Base-by-base conservation (phyloP, 1,284 basidiomycete genomes). In the Tilletia indica region DNA sequence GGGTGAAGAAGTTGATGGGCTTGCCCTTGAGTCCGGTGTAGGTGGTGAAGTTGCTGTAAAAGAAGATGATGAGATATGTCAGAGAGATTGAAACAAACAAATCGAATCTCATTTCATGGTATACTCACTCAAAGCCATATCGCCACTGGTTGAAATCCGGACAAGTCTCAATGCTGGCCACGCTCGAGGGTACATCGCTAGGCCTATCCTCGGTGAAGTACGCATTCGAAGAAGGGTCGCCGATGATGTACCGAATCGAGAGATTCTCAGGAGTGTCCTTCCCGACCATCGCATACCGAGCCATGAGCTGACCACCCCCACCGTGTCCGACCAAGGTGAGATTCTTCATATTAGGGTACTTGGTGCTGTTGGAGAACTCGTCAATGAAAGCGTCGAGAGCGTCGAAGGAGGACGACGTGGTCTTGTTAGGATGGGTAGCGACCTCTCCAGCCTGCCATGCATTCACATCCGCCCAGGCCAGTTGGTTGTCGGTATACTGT, bases 1-100 rank as follows among this genome's bases (percentile, higher is more conserved):
- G 77, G 0, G 70, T 69, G 69, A 82, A 84, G 70, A 83, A 82
- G 58, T 78, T 70, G 19, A 75, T 67, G 0, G 80, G 78, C 8
- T 70, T 70, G 6, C 76, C 77, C 16, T 72, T 54, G 6, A 75
- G 67, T 0, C 78, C 83, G 16, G 78, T 80, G 49, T 54, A 45
- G 25, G 66, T 67, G 31, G 77, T 77, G 68, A 82, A 80, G 73
- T 80, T 80, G 45, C 61, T 64, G 36, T 45, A 9, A 14, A 14
- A 8, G 14, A 31, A 34, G 21, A 64, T 4, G 6, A 21, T 64
- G 61, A 64, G 61, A 5, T 58, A 14, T n/a, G n/a, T n/a, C n/a
- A n/a, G n/a, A n/a, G n/a, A n/a, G n/a, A n/a, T n/a, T n/a, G n/a
- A n/a, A n/a, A n/a, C 42, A 45, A 45, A 45, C 14, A 14, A 45